These are phyloP conservation scores for Mortierella antarctica DNA, from an alignment of 192 early-diverging fungal genomes.

Conservation along the genomic window DNA sequence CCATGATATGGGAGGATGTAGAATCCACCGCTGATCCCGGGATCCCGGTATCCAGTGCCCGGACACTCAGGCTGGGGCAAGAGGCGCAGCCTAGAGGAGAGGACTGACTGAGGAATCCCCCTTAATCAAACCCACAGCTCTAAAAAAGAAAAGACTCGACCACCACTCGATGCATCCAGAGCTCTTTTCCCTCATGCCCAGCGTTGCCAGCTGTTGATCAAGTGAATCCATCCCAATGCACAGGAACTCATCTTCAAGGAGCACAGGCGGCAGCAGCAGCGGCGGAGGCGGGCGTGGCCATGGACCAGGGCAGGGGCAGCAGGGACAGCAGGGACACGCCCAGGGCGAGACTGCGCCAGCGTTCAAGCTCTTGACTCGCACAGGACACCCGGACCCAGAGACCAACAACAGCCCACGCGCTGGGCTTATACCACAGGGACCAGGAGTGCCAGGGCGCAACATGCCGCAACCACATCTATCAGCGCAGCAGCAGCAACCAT, in stretches of 20 bases:
- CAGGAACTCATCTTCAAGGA: conserved; percentile 23
- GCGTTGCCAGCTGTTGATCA: background rate
- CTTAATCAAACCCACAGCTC: too few species aligned
- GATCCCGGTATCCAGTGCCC: too few species aligned
- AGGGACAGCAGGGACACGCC: conserved; percentile 19
- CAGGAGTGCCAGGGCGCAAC: background rate
- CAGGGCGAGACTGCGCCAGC: conserved; percentile 20
- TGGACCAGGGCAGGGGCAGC: conserved; percentile 3
- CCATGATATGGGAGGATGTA: too few species aligned
- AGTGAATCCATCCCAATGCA: conserved; percentile 15
- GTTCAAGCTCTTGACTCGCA: conserved; percentile 38
- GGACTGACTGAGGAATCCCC: too few species aligned
- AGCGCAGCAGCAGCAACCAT: conserved; percentile 1
- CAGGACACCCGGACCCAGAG: conserved; percentile 15
- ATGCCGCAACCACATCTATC: conserved; percentile 12
- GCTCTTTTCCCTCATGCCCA: background rate
- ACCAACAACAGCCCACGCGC: background rate
- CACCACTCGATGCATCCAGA: too few species aligned
- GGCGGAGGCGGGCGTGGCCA: background rate
- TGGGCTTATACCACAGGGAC: background rate
- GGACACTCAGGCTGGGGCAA: too few species aligned
- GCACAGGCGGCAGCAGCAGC: background rate
- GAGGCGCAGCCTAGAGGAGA: too few species aligned
- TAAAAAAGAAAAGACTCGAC: too few species aligned
- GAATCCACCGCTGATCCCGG: too few species aligned